Percentiles rank a stretch among this genome's conserved stretches.
These are phyloP conservation scores for Boletus bicolor DNA, from an alignment of 768 basidiomycete genomes.

Conservation along the genomic window DNA sequence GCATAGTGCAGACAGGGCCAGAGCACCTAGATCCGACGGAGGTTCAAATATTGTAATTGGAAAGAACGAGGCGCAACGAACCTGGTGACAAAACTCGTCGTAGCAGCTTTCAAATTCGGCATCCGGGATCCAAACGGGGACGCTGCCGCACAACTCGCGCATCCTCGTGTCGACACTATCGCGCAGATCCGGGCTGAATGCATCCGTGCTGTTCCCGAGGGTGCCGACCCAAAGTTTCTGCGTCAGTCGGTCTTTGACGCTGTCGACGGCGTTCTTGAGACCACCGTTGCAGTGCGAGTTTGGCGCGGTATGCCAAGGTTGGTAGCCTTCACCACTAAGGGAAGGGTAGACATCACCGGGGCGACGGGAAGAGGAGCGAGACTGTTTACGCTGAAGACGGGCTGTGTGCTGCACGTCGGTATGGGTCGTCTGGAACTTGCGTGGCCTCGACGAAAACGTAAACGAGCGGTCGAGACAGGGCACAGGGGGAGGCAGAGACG, in stretches of 20 bases:
- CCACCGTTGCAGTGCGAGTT: slow-evolving; percentile 82
- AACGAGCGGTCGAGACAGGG: slow-evolving; percentile 26
- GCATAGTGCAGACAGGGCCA: slow-evolving; percentile 89
- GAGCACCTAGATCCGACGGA: slow-evolving; percentile 44
- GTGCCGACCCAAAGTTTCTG: slow-evolving; percentile 67
- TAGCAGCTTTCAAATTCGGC: slow-evolving; percentile 76
- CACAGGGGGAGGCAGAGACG: not conserved
- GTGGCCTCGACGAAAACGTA: slow-evolving; percentile 26
- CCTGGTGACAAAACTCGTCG: slow-evolving; percentile 85
- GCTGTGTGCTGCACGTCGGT: slow-evolving; percentile 35
- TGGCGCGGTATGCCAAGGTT: slow-evolving; percentile 46
- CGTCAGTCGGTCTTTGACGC: slow-evolving; percentile 53
- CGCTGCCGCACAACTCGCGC: slow-evolving; percentile 37
- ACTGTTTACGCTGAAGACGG: slow-evolving; percentile 49
- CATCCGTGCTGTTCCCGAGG: slow-evolving; percentile 68
- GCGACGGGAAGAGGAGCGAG: slow-evolving; percentile 52
- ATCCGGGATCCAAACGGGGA: slow-evolving; percentile 80
- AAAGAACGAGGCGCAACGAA: slow-evolving; percentile 26
- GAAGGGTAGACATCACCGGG: slow-evolving; percentile 34
- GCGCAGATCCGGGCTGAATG: slow-evolving; percentile 53
- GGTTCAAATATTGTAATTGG: slow-evolving; percentile 19
- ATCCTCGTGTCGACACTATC: slow-evolving; percentile 53
- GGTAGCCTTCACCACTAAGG: slow-evolving; percentile 18
- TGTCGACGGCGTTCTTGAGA: slow-evolving; percentile 76
- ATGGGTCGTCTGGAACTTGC: slow-evolving; percentile 52